Base-by-base conservation (phyloP, 345 rosid species). In the Salix udensis region DNA sequence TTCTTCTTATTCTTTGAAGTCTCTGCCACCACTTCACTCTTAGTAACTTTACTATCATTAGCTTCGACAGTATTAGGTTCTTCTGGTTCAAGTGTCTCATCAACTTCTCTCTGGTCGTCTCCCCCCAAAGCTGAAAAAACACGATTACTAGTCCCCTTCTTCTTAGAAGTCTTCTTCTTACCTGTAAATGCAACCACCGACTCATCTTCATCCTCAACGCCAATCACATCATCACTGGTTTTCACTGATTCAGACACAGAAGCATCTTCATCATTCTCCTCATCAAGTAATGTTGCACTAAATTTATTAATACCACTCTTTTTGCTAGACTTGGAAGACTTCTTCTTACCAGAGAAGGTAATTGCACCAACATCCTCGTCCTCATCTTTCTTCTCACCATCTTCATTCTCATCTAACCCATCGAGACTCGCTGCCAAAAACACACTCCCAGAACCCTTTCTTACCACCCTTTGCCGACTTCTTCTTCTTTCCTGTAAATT, bases 1-100 rank as follows among this genome's bases (percentile, higher is more conserved):
- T 90, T 90, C 86, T 91, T 93, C 88, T 95, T 95, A 65, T 81
- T 86, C 89, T 93, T 96, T 7, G 89, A 84, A 72, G 90, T 79
- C 68, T 93, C 96, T 61, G 74, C 85, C n/a, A 69, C 86, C 74
- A 84, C 94, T 70, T 76, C 93, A 40, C 40, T 81, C 84, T 81
- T 88, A 75, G 68, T 71, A 66, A 70, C 80, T 73, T 85, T 83
- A 24, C 80, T 23, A 72, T 74, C 79, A 77, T 64, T 68, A 79
- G 36, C 37, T 82, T 83, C 85, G 66, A 11, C 23, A 58, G 68
- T 67, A 71, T 72, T 77, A 30, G 60, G 46, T 30, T 70, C 73
- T 26, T 62, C 75, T 1, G 40, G 44, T 67, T 79, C 83, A 76
- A 64, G 68, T 2, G 2, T 78, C 10, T 81, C 84, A 34, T 81